phyloP scores from a whole-genome alignment of 208 protist species.

The Endotrypanum monterogeii region DNA sequence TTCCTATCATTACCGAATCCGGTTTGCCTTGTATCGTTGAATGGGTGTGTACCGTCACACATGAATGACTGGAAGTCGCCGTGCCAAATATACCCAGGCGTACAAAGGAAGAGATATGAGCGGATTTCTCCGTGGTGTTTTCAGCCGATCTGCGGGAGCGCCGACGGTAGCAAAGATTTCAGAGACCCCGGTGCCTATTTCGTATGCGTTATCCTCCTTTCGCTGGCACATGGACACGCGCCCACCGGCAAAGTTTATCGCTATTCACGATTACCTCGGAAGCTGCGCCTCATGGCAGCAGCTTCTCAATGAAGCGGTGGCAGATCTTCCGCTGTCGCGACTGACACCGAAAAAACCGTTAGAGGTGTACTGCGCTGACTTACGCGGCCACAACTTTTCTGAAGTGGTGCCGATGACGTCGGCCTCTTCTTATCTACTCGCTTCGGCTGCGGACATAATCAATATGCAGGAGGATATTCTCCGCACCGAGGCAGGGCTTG shows the following conservation, averaged over 20 bases:
- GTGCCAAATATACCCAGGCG: not conserved
- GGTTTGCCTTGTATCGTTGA: no score
- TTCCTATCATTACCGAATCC: no score
- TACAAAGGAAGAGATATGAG: slow-evolving; percentile 18
- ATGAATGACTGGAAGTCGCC: not conserved
- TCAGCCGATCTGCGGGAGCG: slow-evolving; percentile 17
- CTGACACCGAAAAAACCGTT: slow-evolving; percentile 59
- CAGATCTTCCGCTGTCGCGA: slow-evolving; percentile 42
- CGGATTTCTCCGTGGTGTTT: slow-evolving; percentile 31
- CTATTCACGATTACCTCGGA: slow-evolving; percentile 78
- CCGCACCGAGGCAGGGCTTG: slow-evolving; percentile 37
- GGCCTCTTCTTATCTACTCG: slow-evolving; percentile 31
- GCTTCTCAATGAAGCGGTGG: slow-evolving; percentile 47
- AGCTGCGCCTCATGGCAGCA: slow-evolving; percentile 63
- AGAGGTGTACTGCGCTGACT: slow-evolving; percentile 79
- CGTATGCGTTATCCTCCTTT: slow-evolving; percentile 66
- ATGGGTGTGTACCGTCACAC: not conserved
- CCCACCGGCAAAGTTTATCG: slow-evolving; percentile 59
- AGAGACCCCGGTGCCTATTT: slow-evolving; percentile 34
- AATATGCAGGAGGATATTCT: slow-evolving; percentile 58
- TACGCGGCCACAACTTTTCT: slow-evolving; percentile 79
- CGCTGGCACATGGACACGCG: slow-evolving; percentile 85
- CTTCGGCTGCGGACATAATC: slow-evolving; percentile 63
- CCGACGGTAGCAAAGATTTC: slow-evolving; percentile 15
- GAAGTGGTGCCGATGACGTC: slow-evolving; percentile 22